Evolutionary conservation across 1,284 basidiomycete genomes (phyloP), one percentile per base, ranked within the genome.

Genomic region (Cryptococcus depauperatus): DNA sequence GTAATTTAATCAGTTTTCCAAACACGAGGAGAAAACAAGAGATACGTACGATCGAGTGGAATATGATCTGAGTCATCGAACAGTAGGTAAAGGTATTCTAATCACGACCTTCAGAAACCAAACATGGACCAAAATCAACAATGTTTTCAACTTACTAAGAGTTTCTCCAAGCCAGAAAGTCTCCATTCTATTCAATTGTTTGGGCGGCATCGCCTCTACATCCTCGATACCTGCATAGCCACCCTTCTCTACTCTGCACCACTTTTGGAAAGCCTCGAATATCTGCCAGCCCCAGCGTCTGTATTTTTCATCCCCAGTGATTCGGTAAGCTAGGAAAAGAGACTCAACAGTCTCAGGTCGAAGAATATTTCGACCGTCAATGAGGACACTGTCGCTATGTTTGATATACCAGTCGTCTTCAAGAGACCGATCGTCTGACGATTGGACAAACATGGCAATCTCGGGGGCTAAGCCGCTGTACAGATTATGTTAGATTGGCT

Each of bases 261-360:
- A 80, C 62, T 81, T 80, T 58, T 90, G 79, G 55, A 96, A 95
- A 0, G 91, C 80, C 64, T 86, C 74, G 74, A 96, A 96, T 55
- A 96, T 92, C 42, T 76, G 64, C 91, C 92, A 95, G 16, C 88
- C 91, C 64, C 81, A 79, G 26, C 84, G 76, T 19, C 92, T 81
- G 63, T 95, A 96, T 37, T 77, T 75, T 25, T 76, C 66, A 59
- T 95, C 82, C 14, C 90, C 89, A 0, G 91, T 93, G 6, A 89
- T 73, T 13, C 91, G 79, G 71, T 76, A 78, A 1, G 87, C 92
- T 45, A 92, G 74, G 74, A 95, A 92, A 25, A 96, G 79, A 1
- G 87, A 91, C 70, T 97, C 92, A 30, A 92, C 81, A 2, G 92
- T 96, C 71, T 97, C 92, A 2, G 92, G 92, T 3, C 89, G 85